Percentiles rank a stretch among this genome's conserved stretches.
Evolutionary conservation across 2,329 filamentous ascomycete genomes (phyloP).

Genomic region (Botrytis paeoniae): DNA sequence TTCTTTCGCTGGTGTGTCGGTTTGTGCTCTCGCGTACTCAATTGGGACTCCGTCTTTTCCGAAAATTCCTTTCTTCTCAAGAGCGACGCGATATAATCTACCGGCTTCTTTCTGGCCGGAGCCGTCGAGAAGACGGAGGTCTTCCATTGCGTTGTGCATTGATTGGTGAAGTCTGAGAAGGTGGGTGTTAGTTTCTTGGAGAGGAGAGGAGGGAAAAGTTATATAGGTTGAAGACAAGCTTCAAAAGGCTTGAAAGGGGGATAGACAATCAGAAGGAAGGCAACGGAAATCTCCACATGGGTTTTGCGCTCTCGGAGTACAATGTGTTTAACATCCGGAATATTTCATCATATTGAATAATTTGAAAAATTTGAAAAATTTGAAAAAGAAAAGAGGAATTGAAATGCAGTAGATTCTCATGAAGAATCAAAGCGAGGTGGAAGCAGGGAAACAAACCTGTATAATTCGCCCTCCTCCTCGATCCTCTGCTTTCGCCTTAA

Average conservation of each 20-base stretch:
- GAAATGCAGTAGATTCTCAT: background rate
- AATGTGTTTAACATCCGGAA: slow-evolving; percentile 17
- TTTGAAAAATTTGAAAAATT: slow-evolving; percentile 6
- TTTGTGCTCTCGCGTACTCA: slow-evolving; percentile 84
- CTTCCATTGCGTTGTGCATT: slow-evolving; percentile 85
- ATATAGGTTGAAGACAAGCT: background rate
- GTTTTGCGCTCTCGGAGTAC: slow-evolving; percentile 17
- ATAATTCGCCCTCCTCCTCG: slow-evolving; percentile 65
- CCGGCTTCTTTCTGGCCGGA: slow-evolving; percentile 60
- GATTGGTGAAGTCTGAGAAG: slow-evolving; percentile 61
- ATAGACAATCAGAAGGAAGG: slow-evolving; percentile 18
- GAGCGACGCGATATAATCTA: slow-evolving; percentile 78
- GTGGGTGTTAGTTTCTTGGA: background rate
- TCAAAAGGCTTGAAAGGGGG: background rate
- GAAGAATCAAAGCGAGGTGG: background rate
- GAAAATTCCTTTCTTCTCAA: slow-evolving; percentile 88
- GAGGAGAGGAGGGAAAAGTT: background rate
- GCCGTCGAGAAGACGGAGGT: slow-evolving; percentile 59
- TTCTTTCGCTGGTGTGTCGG: slow-evolving; percentile 74
- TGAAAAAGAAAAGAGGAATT: slow-evolving; percentile 1
- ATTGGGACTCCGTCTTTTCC: slow-evolving; percentile 71
- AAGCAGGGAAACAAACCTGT: slow-evolving; percentile 49
- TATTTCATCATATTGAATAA: slow-evolving; percentile 17
- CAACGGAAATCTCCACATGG: slow-evolving; percentile 18
- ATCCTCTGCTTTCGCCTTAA: slow-evolving; percentile 68